Percentiles rank a stretch among this genome's conserved stretches.
Conservation (phyloP, 2,329 filamentous ascomycete genomes). For the Fusarium sp. region DNA sequence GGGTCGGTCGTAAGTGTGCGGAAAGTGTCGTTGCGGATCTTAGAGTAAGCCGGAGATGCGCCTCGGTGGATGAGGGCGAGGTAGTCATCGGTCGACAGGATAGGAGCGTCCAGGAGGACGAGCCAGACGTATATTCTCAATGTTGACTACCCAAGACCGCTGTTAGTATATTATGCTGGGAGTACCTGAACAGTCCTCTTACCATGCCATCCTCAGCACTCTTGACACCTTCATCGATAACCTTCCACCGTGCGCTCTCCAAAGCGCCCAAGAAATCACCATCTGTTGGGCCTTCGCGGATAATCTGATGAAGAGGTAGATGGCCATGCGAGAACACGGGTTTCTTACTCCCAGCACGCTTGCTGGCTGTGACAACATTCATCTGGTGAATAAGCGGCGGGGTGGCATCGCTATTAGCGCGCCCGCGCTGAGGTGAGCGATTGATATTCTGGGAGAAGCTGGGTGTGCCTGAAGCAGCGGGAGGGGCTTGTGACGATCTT, state of each 20-base stretch:
- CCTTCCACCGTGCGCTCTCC: slow-evolving; percentile 76
- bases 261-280: slow-evolving; percentile 74
- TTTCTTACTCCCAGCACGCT: slow-evolving; percentile 53
- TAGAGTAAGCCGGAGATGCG: slow-evolving; percentile 92
- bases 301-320: slow-evolving; percentile 75
- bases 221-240: slow-evolving; percentile 79
- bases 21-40: slow-evolving; percentile 98
- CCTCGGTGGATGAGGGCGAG: slow-evolving; percentile 91
- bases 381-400: slow-evolving; percentile 50
- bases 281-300: slow-evolving; percentile 81
- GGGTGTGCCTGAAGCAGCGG: slow-evolving; percentile 3
- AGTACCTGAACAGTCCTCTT: slow-evolving; percentile 36
- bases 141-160: slow-evolving; percentile 70
- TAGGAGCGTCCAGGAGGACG: slow-evolving; percentile 86
- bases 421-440: slow-evolving; percentile 64
- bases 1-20: slow-evolving; percentile 95
- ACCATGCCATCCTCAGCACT: slow-evolving; percentile 86
- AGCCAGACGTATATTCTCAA: slow-evolving; percentile 96
- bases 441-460: slow-evolving; percentile 30
- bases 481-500: slow-evolving; percentile 28
- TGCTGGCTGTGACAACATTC: slow-evolving; percentile 48
- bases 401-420: slow-evolving; percentile 79
- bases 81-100: slow-evolving; percentile 87
- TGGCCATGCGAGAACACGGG: slow-evolving; percentile 61
- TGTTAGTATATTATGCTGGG: background rate